Conservation (phyloP, 2,329 filamentous ascomycete genomes). For the Lachnellula hyalina region DNA sequence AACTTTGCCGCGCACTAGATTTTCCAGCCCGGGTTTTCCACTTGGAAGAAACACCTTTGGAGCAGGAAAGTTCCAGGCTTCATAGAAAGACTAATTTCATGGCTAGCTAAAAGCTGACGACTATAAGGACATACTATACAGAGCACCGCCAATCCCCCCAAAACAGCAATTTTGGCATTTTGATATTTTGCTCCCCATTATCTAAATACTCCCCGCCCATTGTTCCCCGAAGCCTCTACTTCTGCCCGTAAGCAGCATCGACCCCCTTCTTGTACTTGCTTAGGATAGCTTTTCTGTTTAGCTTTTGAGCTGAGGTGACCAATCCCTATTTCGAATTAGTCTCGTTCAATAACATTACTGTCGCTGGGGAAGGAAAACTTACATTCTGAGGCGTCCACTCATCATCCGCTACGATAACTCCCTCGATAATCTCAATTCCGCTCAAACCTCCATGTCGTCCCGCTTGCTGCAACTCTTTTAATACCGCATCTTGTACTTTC, state of each 20-base stretch:
- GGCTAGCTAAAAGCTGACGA: background rate
- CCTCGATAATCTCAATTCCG: constrained; percentile 66
- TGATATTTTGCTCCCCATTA: background rate
- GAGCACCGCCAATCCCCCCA: no score
- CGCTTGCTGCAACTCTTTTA: constrained; percentile 61
- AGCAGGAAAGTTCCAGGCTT: background rate
- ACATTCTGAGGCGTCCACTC: constrained; percentile 79
- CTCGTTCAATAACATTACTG: no score
- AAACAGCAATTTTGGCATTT: no score
- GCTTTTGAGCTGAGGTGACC: constrained; percentile 66
- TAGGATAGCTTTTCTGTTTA: constrained; percentile 64
- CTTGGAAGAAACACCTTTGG: background rate
- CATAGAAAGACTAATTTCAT: background rate
- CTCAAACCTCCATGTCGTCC: constrained; percentile 62
- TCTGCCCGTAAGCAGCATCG: constrained; percentile 32
- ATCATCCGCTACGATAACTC: constrained; percentile 72
- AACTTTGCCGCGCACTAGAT: no score
- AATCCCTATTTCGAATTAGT: constrained; percentile 43
- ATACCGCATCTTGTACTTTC: constrained; percentile 53
- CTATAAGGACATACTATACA: background rate
- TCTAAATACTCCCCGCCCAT: background rate
- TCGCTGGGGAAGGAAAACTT: no score
- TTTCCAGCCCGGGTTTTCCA: background rate
- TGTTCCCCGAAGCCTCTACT: constrained; percentile 4
- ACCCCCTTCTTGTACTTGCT: constrained; percentile 57